Evolutionary conservation across 495 filamentous ascomycete species (phyloP), one percentile per base, ranked within the genome.

Genomic region (Neurospora sp.): DNA sequence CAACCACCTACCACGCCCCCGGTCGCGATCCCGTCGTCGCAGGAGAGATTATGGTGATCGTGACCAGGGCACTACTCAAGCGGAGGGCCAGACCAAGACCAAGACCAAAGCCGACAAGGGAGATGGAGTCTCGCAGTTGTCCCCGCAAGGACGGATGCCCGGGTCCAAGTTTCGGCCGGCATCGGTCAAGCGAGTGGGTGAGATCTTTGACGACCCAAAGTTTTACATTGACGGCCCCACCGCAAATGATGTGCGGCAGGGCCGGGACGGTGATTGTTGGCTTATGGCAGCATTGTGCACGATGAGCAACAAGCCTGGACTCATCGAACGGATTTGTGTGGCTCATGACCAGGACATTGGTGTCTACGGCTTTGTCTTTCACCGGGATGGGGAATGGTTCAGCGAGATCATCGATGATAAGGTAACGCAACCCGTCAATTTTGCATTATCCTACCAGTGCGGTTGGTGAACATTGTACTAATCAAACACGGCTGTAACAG

Each of bases 361-460:
- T 6, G 94, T 97, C 20, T 97, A 98, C 77, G 94, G 95, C 0
- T 97, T 97, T 78, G 94, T 97, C 11, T 97, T 98, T 79, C 88
- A 93, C 82, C 88, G 95, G 76, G 95, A 98, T 76, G 94, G 94
- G 40, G 94, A 96, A 78, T 98, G 95, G 94, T 89, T 92, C 71
- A 93, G 92, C 44, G 92, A 91, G 72, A 92, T 98, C 70, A 91
- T 98, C 40, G 95, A 98, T 77, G 86, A 88, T 76, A 85, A 87
- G 71, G 77, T 78, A 65, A 65, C 6, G 6, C 27, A 8, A 65
- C 6, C 14, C 3, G 27, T 35, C 38, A 9, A 71, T 72, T 3
- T 20, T 18, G 5, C 37, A 20, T 39, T 69, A 53, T 9, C 70
- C 39, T 5, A 22, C 68, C 22, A 71, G 72, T 14, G 71, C 42